These are phyloP conservation scores for Metroxylon sagu DNA, from an alignment of 176 grass and related monocot genomes.

Conservation along the genomic window DNA sequence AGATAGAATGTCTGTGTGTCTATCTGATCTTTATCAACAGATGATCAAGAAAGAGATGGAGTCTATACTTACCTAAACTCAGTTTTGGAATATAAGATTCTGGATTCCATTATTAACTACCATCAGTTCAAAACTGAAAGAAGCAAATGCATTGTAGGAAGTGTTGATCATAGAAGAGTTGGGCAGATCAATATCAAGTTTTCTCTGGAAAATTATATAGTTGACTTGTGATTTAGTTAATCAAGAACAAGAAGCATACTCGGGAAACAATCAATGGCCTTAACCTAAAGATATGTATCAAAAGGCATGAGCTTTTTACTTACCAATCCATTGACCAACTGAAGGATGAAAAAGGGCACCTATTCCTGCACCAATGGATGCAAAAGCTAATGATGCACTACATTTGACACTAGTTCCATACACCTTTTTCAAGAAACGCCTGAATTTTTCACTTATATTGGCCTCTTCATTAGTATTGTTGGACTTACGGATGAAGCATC, in stretches of 20 bases:
- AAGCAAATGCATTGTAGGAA: too few relatives aligned
- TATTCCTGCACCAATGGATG: slow-evolving; percentile 77
- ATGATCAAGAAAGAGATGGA: too few relatives aligned
- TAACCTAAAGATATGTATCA: not conserved
- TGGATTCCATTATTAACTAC: too few relatives aligned
- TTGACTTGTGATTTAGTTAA: not conserved
- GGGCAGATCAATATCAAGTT: too few relatives aligned
- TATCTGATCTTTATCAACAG: too few relatives aligned
- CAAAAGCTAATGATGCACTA: slow-evolving; percentile 81
- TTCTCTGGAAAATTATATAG: too few relatives aligned
- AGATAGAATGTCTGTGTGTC: too few relatives aligned
- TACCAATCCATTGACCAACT: slow-evolving; percentile 87
- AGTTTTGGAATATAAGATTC: too few relatives aligned
- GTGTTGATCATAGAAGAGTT: too few relatives aligned
- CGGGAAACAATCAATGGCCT: too few relatives aligned
- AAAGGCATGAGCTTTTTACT: slow-evolving; percentile 25
- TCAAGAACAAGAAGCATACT: not conserved
- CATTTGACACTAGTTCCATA: slow-evolving; percentile 67
- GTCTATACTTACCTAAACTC: too few relatives aligned
- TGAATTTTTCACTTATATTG: slow-evolving; percentile 42
- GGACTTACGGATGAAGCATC: slow-evolving; percentile 58
- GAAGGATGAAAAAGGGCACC: slow-evolving; percentile 74
- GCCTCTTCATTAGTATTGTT: slow-evolving; percentile 27
- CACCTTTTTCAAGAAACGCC: slow-evolving; percentile 51
- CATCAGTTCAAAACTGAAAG: too few relatives aligned